Base-by-base conservation (phyloP, 73 alveolate species). In the Blepharisma stoltei region DNA sequence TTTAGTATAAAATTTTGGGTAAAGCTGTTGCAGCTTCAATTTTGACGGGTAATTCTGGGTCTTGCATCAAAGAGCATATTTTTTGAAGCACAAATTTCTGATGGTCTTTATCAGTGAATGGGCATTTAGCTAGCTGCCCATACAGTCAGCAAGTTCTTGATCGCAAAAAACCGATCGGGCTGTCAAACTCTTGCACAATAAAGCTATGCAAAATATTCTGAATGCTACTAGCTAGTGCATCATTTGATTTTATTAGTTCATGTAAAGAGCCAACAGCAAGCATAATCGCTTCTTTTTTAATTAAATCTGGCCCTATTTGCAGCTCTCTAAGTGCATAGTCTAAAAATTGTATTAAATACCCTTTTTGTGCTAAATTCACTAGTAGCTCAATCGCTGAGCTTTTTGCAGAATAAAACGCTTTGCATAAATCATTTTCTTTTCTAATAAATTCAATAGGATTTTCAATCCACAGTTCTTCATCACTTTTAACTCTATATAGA, bases 61-160 rank as follows among this genome's bases (percentile, higher is more conserved):
- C 91, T 6, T 14, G 55, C 67, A 88, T 7, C 21, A 71, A 65
- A 53, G 52, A 23, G 84, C 82, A 88, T 76, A 78, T 81, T 6
- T 20, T 47, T 55, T 88, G 89, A 7, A 84, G 80, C 18, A 80
- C 88, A 45, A 52, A 66, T 45, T 46, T 60, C 50, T 81, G 70
- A 75, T 88, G 95, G 27, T 55, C 67, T 25, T 54, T 25, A 45
- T 80, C 86, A 54, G 66, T 46, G 80, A 78, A 83, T 21, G 54
- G 55, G 70, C n/a, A 71, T 38, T 54, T n/a, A 9, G 84, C 80
- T 49, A 88, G 78, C 41, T 88, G 87, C 0, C 95, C 95, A 71
- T 88, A 88, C 52, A 83, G 53, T 89, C 91, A 88, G 81, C 79
- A 54, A 23, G 91, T 91, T 7, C 87, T 44, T 54, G 82, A 45